Evolutionary conservation across 2,329 filamentous ascomycete genomes (phyloP).

Genomic region (Nigrospora osmanthi): DNA sequence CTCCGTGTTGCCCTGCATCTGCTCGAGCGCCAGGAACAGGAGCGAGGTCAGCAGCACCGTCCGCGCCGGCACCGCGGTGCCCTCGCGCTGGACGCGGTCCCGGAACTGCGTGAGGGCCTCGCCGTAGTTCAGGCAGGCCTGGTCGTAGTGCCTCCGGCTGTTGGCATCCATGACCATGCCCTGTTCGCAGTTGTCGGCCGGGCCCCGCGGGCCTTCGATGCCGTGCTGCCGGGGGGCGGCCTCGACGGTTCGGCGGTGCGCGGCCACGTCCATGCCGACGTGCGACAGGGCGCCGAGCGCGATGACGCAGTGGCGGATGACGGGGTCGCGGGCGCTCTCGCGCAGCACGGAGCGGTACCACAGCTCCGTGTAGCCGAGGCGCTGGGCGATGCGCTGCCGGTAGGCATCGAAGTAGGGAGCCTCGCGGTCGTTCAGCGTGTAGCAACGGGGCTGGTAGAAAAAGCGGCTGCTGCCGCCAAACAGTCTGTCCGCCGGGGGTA

Average conservation of each 20-base stretch:
- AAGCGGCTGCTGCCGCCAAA: neutral
- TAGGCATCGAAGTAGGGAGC: neutral
- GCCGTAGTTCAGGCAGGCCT: neutral
- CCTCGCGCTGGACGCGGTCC: neutral
- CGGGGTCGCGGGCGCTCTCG: neutral
- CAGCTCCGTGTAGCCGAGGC: neutral
- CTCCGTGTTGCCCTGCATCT: constrained; percentile 1
- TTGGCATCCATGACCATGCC: neutral
- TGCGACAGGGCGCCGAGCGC: constrained; percentile 1
- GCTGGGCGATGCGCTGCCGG: neutral
- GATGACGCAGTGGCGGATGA: neutral
- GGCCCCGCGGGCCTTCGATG: too few species aligned
- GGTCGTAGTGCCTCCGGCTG: neutral
- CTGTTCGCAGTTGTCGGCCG: too few species aligned
- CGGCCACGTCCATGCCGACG: neutral
- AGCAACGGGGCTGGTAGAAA: neutral
- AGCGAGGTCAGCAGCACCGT: neutral
- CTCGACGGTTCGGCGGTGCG: neutral
- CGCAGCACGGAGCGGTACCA: constrained; percentile 1
- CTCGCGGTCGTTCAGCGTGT: neutral
- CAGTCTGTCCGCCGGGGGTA: too few species aligned
- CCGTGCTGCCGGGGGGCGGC: neutral
- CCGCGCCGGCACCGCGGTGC: neutral
- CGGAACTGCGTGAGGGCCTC: neutral
- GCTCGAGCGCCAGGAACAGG: neutral